phyloP scores from a whole-genome alignment of 192 early-diverging fungal species.

The Neocallimastix lanati region DNA sequence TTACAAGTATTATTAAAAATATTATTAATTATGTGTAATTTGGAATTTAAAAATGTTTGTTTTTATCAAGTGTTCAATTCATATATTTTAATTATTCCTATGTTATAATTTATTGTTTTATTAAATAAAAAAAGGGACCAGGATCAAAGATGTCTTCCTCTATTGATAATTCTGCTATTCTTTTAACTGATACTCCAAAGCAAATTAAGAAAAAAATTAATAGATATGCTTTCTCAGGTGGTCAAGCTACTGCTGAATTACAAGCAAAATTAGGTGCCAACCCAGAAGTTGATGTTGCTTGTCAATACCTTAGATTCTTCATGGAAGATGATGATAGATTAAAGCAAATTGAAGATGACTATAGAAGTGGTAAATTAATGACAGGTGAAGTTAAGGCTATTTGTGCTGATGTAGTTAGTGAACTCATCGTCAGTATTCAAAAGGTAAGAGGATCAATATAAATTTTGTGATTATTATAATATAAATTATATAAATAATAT shows the following conservation, averaged over 20 bases:
- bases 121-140: slow-evolving; percentile 63
- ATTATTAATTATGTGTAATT: too few relatives aligned
- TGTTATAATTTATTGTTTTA: too few relatives aligned
- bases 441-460: slow-evolving; percentile 4
- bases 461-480: background rate
- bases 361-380: slow-evolving; percentile 64
- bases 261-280: slow-evolving; percentile 69
- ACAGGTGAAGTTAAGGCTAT: slow-evolving; percentile 77
- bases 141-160: slow-evolving; percentile 93
- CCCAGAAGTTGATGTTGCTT: slow-evolving; percentile 86
- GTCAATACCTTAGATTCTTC: slow-evolving; percentile 88
- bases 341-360: slow-evolving; percentile 38
- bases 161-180: slow-evolving; percentile 70
- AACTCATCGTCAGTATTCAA: slow-evolving; percentile 63
- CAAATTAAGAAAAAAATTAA: slow-evolving; percentile 99
- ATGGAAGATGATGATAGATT: slow-evolving; percentile 86
- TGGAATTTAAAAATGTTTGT: too few relatives aligned
- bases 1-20: too few relatives aligned
- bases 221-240: slow-evolving; percentile 83
- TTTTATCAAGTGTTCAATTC: too few relatives aligned
- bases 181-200: slow-evolving; percentile 70
- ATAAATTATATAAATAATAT: too few relatives aligned
- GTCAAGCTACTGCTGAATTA: slow-evolving; percentile 65
- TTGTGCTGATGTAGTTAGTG: slow-evolving; percentile 69
- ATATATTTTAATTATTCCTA: too few relatives aligned